Conservation (phyloP, 768 basidiomycete genomes). For the Leccinum fibrillosum region DNA sequence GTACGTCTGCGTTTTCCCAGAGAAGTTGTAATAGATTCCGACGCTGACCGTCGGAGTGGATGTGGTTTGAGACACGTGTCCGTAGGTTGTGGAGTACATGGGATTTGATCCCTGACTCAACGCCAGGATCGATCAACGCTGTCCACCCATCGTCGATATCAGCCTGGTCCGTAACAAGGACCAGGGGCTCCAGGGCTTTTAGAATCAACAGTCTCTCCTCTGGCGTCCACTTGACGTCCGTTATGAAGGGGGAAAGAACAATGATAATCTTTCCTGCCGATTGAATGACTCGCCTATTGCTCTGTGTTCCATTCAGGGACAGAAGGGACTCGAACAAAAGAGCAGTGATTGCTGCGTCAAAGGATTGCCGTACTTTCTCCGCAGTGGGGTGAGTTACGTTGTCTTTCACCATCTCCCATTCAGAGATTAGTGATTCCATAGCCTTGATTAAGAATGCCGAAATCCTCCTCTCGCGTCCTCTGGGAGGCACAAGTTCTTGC, state of each 20-base stretch:
- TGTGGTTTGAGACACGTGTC: constrained; percentile 4
- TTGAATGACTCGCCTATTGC: constrained; percentile 62
- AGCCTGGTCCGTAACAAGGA: constrained; percentile 37
- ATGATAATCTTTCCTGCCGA: constrained; percentile 53
- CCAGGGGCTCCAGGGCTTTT: constrained; percentile 62
- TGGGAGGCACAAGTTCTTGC: constrained; percentile 43
- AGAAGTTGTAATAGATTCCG: constrained; percentile 52
- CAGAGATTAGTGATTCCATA: constrained; percentile 47
- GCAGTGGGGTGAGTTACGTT: constrained; percentile 42
- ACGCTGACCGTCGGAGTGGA: constrained; percentile 16
- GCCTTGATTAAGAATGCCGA: constrained; percentile 62
- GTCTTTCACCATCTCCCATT: constrained; percentile 46
- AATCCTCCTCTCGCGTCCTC: constrained; percentile 57
- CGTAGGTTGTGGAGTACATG: constrained; percentile 43
- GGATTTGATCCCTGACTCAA: constrained; percentile 60
- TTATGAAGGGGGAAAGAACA: constrained; percentile 40
- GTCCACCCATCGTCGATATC: constrained; percentile 33
- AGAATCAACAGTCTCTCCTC: constrained; percentile 66
- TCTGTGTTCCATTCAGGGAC: constrained; percentile 57
- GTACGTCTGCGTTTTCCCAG: constrained; percentile 70
- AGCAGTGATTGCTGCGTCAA: constrained; percentile 68
- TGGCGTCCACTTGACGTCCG: constrained; percentile 46
- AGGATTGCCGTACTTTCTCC: constrained; percentile 59
- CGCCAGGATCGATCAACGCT: constrained; percentile 46
- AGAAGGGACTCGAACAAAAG: constrained; percentile 70